Percentiles rank a stretch among this genome's conserved stretches.
Evolutionary conservation across 2,329 filamentous ascomycete species (phyloP).

Genomic region (Chalara sp.): DNA sequence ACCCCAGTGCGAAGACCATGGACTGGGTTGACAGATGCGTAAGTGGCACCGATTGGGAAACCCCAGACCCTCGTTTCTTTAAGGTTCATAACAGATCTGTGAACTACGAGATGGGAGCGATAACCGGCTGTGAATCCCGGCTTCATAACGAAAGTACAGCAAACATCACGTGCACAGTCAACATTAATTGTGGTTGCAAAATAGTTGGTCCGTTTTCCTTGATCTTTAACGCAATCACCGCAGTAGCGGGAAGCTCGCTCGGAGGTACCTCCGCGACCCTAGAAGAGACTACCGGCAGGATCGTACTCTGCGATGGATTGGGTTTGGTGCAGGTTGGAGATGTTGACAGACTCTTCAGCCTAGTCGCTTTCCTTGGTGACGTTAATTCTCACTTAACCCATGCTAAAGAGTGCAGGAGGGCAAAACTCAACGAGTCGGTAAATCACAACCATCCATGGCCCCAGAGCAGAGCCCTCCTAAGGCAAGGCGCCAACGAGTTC

Average conservation of each 20-base stretch:
- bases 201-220: conserved; percentile 9
- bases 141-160: neutral
- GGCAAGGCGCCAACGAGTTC: no score
- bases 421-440: no score
- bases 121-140: no score
- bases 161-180: conserved; percentile 5
- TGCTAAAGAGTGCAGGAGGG: neutral
- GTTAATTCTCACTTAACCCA: conserved; percentile 6
- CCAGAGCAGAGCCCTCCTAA: no score
- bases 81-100: no score
- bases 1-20: no score
- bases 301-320: conserved; percentile 7
- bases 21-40: no score
- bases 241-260: conserved; percentile 6
- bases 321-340: conserved; percentile 11
- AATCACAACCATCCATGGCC: no score
- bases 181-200: conserved; percentile 7
- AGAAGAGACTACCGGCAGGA: conserved; percentile 1
- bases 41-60: no score
- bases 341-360: conserved; percentile 7
- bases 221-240: conserved; percentile 10
- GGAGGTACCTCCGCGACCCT: conserved; percentile 6
- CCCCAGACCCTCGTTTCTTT: no score
- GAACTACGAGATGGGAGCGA: no score
- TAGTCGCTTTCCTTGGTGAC: conserved; percentile 7